Conservation (phyloP, 148 eudicot species). For the Beta vulgaris region DNA sequence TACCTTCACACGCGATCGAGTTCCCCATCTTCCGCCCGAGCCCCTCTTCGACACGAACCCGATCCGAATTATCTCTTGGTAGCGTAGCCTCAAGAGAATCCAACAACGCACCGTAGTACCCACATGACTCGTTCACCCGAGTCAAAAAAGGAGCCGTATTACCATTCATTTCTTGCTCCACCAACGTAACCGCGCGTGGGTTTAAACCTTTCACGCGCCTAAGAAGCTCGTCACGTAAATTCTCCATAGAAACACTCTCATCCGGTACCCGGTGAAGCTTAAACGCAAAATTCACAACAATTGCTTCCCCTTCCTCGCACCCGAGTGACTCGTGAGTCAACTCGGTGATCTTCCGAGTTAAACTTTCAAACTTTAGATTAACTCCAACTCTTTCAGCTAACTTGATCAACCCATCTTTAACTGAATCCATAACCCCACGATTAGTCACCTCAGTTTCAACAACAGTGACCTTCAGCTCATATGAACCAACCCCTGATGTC, state of each 20-base stretch:
- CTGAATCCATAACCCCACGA: slow-evolving; percentile 26
- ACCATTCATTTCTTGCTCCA: slow-evolving; percentile 77
- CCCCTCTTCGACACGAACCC: slow-evolving; percentile 72
- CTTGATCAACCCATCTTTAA: slow-evolving; percentile 37
- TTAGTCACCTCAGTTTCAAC: slow-evolving; percentile 39
- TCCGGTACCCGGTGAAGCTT: slow-evolving; percentile 62
- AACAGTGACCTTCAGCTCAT: slow-evolving; percentile 53
- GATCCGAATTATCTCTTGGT: slow-evolving; percentile 38
- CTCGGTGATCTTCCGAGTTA: slow-evolving; percentile 34
- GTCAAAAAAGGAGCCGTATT: slow-evolving; percentile 72
- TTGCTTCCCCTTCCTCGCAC: slow-evolving; percentile 43
- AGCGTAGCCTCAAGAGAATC: slow-evolving; percentile 61
- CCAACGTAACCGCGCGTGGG: slow-evolving; percentile 68
- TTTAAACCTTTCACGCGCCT: slow-evolving; percentile 67
- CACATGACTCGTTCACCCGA: slow-evolving; percentile 59
- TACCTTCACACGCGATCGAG: slow-evolving; percentile 74
- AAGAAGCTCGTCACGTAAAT: slow-evolving; percentile 64
- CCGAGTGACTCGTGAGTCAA: slow-evolving; percentile 48
- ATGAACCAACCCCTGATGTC: not conserved
- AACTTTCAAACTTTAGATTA: slow-evolving; percentile 31
- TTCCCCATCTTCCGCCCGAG: slow-evolving; percentile 60
- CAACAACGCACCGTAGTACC: slow-evolving; percentile 58
- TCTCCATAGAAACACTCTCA: slow-evolving; percentile 91
- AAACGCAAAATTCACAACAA: slow-evolving; percentile 75
- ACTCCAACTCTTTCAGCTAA: slow-evolving; percentile 45